Conservation (phyloP, 345 rosid species). For the Noccaea caerulescens region DNA sequence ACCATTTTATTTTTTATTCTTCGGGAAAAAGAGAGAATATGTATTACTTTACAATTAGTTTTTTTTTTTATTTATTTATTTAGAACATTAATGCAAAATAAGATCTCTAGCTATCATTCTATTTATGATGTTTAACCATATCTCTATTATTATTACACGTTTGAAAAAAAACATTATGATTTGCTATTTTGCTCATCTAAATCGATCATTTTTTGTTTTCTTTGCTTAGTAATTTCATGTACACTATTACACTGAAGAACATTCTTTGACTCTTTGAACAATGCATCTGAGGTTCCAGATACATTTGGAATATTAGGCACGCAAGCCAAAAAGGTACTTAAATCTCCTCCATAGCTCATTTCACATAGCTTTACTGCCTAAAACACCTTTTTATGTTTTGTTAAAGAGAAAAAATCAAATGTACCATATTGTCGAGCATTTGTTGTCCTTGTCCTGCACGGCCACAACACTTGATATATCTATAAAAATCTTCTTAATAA, state of each 20-base stretch:
- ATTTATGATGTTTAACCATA: not conserved
- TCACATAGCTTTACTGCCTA: conserved; percentile 42
- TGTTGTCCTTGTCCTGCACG: conserved; percentile 36
- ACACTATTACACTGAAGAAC: conserved; percentile 23
- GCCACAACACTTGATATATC: conserved; percentile 25
- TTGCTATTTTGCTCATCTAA: not conserved
- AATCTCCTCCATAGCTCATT: conserved; percentile 30
- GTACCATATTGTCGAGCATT: conserved; percentile 30
- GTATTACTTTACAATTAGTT: not conserved
- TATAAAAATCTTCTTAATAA: not conserved
- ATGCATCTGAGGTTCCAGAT: conserved; percentile 22
- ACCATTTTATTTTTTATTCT: not conserved
- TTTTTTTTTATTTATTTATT: not conserved
- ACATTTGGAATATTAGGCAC: conserved; percentile 41
- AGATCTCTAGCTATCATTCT: not conserved
- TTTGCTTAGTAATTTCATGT: not conserved
- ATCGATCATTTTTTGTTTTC: not conserved
- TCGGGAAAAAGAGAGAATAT: not conserved
- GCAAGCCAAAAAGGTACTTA: conserved; percentile 35
- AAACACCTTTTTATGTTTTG: conserved; percentile 8
- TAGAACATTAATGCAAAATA: not conserved
- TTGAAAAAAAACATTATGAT: not conserved
- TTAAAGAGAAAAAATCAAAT: conserved; percentile 21
- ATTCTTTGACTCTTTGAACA: conserved; percentile 27
- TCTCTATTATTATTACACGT: not conserved